Percentiles rank a stretch among this genome's conserved stretches.
These are phyloP conservation scores for Penicillium arizonense DNA, from an alignment of 495 filamentous ascomycete genomes.

Conservation along the genomic window DNA sequence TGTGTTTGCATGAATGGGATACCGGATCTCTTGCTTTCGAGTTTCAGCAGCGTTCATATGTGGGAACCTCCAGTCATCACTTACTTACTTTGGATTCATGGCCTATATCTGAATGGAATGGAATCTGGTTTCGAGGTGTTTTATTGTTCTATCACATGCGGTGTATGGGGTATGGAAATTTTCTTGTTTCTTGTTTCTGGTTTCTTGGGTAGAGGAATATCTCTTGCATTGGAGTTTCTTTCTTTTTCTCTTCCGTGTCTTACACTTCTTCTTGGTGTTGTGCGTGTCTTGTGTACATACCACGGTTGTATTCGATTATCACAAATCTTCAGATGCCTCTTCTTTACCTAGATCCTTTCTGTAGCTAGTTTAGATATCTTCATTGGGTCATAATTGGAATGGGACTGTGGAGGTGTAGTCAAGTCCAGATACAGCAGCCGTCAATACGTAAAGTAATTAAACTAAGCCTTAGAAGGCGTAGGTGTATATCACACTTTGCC, in stretches of 20 bases:
- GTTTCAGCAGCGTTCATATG: slow-evolving; percentile 14
- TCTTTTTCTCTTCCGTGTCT: slow-evolving; percentile 2
- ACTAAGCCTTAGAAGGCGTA: too few relatives aligned
- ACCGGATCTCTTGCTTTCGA: slow-evolving; percentile 3
- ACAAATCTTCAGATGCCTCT: too few relatives aligned
- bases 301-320: slow-evolving; percentile 7
- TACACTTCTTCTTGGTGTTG: not conserved
- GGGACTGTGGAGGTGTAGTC: too few relatives aligned
- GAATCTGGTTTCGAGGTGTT: slow-evolving; percentile 7
- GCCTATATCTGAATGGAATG: slow-evolving; percentile 14
- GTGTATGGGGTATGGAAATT: slow-evolving; percentile 13
- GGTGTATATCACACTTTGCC: too few relatives aligned
- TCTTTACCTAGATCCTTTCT: too few relatives aligned
- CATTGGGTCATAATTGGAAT: too few relatives aligned
- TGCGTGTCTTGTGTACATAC: slow-evolving; percentile 14
- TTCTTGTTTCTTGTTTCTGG: slow-evolving; percentile 1
- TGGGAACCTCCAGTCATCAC: slow-evolving; percentile 7
- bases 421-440: not conserved
- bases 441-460: too few relatives aligned
- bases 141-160: slow-evolving; percentile 11
- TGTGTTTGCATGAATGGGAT: slow-evolving; percentile 11
- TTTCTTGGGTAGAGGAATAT: not conserved
- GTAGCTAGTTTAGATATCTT: too few relatives aligned
- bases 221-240: slow-evolving; percentile 4
- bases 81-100: slow-evolving; percentile 7